Evolutionary conservation across 2,329 filamentous ascomycete species (phyloP).

Genomic region (Alternaria ethzedia): DNA sequence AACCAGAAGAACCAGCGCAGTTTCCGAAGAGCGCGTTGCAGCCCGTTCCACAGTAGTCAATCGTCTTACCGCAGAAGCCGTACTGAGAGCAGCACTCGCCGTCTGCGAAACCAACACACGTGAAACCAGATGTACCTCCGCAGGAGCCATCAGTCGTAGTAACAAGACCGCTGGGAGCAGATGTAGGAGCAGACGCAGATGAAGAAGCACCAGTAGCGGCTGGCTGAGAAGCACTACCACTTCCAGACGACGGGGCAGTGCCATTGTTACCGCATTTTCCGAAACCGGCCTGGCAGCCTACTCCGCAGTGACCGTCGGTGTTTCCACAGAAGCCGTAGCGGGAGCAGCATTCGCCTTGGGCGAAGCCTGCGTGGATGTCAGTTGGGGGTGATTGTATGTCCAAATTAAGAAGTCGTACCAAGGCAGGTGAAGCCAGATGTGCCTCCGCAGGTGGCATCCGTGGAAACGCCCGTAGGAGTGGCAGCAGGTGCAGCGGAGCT

Average conservation of each 20-base stretch:
- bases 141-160: conserved; percentile 19
- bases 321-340: conserved; percentile 49
- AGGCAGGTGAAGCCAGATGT: conserved; percentile 28
- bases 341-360: conserved; percentile 48
- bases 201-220: background rate
- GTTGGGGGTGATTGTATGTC: background rate
- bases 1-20: background rate
- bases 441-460: conserved; percentile 28
- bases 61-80: conserved; percentile 16
- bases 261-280: conserved; percentile 23
- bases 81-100: conserved; percentile 31
- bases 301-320: conserved; percentile 30
- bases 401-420: background rate
- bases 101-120: conserved; percentile 17
- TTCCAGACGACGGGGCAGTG: background rate
- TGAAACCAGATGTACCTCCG: conserved; percentile 16
- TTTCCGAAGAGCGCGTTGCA: conserved; percentile 8
- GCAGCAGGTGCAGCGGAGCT: conserved; percentile 10
- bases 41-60: conserved; percentile 7
- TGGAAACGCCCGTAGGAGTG: conserved; percentile 6
- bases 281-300: conserved; percentile 35
- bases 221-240: background rate
- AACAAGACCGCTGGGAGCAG: conserved; percentile 4
- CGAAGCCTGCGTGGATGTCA: conserved; percentile 15
- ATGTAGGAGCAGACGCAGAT: background rate